A percentile compares a stretch with the other conserved stretches of the same genome.
Conservation (phyloP, 176 grass and related monocot genomes). For the Hordeum marinum region DNA sequence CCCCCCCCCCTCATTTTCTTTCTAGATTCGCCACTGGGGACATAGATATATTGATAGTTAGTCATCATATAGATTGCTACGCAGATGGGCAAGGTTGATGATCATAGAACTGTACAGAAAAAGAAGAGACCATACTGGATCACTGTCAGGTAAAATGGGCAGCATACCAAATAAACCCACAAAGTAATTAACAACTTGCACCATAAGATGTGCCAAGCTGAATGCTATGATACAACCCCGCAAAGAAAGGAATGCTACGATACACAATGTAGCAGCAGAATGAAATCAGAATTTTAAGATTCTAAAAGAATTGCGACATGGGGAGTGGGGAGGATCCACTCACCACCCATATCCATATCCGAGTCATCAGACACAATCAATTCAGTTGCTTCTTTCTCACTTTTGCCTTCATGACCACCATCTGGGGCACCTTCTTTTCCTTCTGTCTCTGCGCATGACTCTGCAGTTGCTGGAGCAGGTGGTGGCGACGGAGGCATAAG, state of each 20-base stretch:
- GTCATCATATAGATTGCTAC: constrained; percentile 2
- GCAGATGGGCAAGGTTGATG: background rate
- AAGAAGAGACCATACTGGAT: background rate
- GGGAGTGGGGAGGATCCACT: constrained; percentile 4
- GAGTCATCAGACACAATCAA: constrained; percentile 71
- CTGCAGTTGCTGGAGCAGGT: background rate
- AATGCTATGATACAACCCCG: background rate
- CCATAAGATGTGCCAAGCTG: background rate
- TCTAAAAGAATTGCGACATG: background rate
- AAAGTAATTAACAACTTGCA: background rate
- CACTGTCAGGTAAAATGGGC: background rate
- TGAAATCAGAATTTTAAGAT: background rate
- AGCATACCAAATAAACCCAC: background rate
- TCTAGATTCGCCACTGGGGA: no score
- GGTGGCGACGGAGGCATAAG: constrained; percentile 17
- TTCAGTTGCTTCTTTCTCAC: constrained; percentile 25
- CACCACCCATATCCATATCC: constrained; percentile 97
- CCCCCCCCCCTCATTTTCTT: no score
- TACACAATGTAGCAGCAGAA: constrained; percentile 3
- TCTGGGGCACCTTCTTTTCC: constrained; percentile 4
- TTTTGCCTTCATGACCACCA: constrained; percentile 18
- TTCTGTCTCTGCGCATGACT: constrained; percentile 7
- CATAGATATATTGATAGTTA: background rate
- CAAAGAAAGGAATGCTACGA: background rate
- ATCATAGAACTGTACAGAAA: background rate